Evolutionary conservation across 1,284 basidiomycete species (phyloP).

Genomic region (Leccinum ponderosum): DNA sequence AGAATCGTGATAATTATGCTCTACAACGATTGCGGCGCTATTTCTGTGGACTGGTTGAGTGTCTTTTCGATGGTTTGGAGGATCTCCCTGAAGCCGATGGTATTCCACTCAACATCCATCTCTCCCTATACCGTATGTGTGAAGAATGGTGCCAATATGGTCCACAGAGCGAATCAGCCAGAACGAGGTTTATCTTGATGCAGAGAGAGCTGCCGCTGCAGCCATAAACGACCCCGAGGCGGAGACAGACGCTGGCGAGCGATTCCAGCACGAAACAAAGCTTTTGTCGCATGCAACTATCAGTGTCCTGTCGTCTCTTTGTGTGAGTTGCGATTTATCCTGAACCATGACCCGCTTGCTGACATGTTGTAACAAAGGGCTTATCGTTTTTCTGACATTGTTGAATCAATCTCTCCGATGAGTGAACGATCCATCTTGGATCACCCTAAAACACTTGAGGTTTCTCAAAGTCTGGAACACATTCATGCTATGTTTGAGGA

Average conservation of each 20-base stretch:
- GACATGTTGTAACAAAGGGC: conserved; percentile 59
- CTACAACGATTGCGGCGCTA: conserved; percentile 84
- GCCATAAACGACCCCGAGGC: conserved; percentile 48
- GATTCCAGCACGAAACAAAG: conserved; percentile 73
- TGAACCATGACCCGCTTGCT: conserved; percentile 2
- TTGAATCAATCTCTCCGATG: conserved; percentile 38
- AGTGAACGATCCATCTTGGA: conserved; percentile 42
- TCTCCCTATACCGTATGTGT: conserved; percentile 83
- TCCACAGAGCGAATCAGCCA: conserved; percentile 71
- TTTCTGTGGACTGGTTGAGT: conserved; percentile 88
- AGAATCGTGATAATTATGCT: conserved; percentile 77
- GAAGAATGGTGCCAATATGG: conserved; percentile 95
- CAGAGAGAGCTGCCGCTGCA: conserved; percentile 64
- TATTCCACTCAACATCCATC: conserved; percentile 74
- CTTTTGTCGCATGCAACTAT: conserved; percentile 77
- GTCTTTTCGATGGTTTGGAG: conserved; percentile 79
- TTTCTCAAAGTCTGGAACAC: conserved; percentile 57
- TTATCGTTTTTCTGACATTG: conserved; percentile 60
- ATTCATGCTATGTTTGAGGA: conserved; percentile 68
- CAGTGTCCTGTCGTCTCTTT: conserved; percentile 81
- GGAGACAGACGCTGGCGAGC: conserved; percentile 57
- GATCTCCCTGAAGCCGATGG: conserved; percentile 74
- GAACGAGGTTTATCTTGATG: conserved; percentile 75
- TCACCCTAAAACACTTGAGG: conserved; percentile 53
- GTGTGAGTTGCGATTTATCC: conserved; percentile 52